Evolutionary conservation across 768 basidiomycete genomes (phyloP).

Genomic region (Podaxis sp.): DNA sequence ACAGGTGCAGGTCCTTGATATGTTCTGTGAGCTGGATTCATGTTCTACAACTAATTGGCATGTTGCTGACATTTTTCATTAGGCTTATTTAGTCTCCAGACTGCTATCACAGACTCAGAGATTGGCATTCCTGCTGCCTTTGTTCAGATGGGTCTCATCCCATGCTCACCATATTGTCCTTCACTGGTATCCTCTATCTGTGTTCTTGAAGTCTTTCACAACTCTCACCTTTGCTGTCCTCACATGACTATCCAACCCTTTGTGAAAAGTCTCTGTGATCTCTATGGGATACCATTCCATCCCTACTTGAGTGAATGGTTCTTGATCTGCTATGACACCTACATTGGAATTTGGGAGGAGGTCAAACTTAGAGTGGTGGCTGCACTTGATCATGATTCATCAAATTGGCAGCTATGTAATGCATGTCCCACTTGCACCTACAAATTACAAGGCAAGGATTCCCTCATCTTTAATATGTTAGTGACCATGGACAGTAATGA

Average conservation of each 20-base stretch:
- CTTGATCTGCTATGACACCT: slow-evolving; percentile 26
- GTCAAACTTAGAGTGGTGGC: slow-evolving; percentile 18
- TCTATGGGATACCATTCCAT: slow-evolving; percentile 26
- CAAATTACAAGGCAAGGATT: slow-evolving; percentile 23
- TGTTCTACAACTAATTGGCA: no score
- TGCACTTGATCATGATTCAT: slow-evolving; percentile 24
- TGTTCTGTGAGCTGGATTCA: no score
- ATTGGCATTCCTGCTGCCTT: no score
- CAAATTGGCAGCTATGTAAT: slow-evolving; percentile 15
- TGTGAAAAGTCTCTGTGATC: slow-evolving; percentile 28
- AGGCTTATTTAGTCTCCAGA: no score
- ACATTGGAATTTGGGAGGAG: slow-evolving; percentile 17
- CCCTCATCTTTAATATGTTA: slow-evolving; percentile 22
- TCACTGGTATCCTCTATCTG: slow-evolving; percentile 20
- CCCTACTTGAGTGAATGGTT: slow-evolving; percentile 24
- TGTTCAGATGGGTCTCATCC: no score
- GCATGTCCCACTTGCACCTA: slow-evolving; percentile 26
- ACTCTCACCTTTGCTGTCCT: slow-evolving; percentile 22
- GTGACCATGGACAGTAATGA: slow-evolving; percentile 29
- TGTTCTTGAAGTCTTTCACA: slow-evolving; percentile 24
- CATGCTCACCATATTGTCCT: slow-evolving; percentile 23
- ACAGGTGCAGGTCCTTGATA: no score
- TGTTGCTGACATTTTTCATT: no score
- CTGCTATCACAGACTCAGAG: no score
- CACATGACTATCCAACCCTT: slow-evolving; percentile 28